Evolutionary conservation across 257 asterid species (phyloP).

Genomic region (Plantago elongata): DNA sequence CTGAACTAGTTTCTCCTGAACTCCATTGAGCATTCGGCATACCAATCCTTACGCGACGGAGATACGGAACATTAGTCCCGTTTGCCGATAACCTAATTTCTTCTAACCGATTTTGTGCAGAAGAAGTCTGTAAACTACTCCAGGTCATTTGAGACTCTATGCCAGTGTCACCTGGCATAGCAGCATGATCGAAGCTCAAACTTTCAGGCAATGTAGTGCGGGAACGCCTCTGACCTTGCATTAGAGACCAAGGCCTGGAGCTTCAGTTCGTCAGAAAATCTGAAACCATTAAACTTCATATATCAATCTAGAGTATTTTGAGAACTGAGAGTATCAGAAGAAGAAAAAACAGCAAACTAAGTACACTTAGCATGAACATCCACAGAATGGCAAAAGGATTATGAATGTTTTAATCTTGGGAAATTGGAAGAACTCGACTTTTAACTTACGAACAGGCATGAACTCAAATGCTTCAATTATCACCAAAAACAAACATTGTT

Average conservation of each 20-base stretch:
- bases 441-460: slow-evolving; percentile 1
- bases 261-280: slow-evolving; percentile 34
- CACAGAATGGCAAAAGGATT: background rate
- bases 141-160: slow-evolving; percentile 66
- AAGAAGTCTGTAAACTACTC: slow-evolving; percentile 51
- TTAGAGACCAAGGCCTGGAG: slow-evolving; percentile 31
- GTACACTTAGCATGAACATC: slow-evolving; percentile 7
- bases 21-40: slow-evolving; percentile 48
- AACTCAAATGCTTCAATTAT: slow-evolving; percentile 9
- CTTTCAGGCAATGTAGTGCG: slow-evolving; percentile 63
- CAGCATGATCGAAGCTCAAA: slow-evolving; percentile 57
- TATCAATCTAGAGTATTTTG: slow-evolving; percentile 1
- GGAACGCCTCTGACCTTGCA: slow-evolving; percentile 82
- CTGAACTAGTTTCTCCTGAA: slow-evolving; percentile 70
- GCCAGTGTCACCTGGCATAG: slow-evolving; percentile 50
- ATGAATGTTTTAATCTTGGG: background rate
- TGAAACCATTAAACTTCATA: slow-evolving; percentile 33
- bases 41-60: slow-evolving; percentile 38
- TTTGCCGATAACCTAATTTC: slow-evolving; percentile 43
- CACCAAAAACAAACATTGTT: slow-evolving; percentile 14
- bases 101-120: slow-evolving; percentile 44
- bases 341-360: background rate
- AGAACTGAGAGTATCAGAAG: background rate
- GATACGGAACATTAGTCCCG: slow-evolving; percentile 32
- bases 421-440: background rate